These are phyloP conservation scores for Knoxdaviesia capensis DNA, from an alignment of 2,329 filamentous ascomycete species.

Conservation along the genomic window DNA sequence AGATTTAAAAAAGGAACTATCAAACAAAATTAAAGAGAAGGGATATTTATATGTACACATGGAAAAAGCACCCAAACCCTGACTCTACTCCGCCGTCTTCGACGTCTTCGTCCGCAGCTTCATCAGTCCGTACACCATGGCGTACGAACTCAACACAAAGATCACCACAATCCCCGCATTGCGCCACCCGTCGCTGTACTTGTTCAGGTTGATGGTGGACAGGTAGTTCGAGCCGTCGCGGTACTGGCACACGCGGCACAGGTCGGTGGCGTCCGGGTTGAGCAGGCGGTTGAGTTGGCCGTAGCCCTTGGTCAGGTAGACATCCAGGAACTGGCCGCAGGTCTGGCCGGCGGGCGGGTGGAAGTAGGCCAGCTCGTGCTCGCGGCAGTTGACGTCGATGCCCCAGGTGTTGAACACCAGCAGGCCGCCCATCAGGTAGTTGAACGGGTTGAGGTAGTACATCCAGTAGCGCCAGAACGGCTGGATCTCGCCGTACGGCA, in stretches of 20 bases:
- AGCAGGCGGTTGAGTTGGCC: conserved; percentile 29
- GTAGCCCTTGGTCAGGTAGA: conserved; percentile 23
- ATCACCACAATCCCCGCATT: conserved; percentile 38
- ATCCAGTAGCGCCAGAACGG: conserved; percentile 50
- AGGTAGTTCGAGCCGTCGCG: conserved; percentile 37
- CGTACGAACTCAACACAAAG: conserved; percentile 34
- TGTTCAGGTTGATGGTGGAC: conserved; percentile 32
- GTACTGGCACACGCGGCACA: conserved; percentile 43
- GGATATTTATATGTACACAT: no score
- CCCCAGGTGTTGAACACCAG: conserved; percentile 30
- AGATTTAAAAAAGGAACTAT: no score
- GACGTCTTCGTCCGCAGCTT: conserved; percentile 26
- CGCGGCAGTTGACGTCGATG: conserved; percentile 21
- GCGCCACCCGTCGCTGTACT: conserved; percentile 46
- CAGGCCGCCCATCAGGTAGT: conserved; percentile 37
- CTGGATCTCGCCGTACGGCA: conserved; percentile 42
- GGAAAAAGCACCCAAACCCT: no score
- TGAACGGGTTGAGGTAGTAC: conserved; percentile 40
- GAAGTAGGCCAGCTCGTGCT: conserved; percentile 28
- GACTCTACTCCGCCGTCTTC: conserved; percentile 16
- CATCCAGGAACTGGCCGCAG: conserved; percentile 34
- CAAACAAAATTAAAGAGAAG: no score
- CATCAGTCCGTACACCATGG: conserved; percentile 23
- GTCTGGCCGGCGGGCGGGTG: conserved; percentile 28
- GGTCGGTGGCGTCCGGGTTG: conserved; percentile 35